Evolutionary conservation across 768 basidiomycete genomes (phyloP), one percentile per base, ranked within the genome.

Genomic region (Tricholoma hemisulphureum): DNA sequence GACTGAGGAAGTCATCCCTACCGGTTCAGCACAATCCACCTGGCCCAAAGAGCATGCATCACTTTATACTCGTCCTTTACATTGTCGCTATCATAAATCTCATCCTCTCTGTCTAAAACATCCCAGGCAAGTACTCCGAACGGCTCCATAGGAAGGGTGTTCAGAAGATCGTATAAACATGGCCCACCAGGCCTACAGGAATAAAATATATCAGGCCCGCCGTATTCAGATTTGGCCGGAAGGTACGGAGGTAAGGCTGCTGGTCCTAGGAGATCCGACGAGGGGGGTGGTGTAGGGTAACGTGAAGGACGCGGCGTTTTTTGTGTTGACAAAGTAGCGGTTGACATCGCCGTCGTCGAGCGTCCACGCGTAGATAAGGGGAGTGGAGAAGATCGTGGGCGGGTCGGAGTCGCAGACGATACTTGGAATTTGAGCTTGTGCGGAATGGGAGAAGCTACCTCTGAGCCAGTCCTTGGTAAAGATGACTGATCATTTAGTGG

Each of bases 31-130:
- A 85, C 69, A 3, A 91, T 88, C 89, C 89, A 92, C 52, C 91
- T 68, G 11, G 75, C 83, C 90, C 90, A 92, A 11, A 92, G 71
- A 5, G 89, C 88, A 55, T 84, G 82, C 76, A 93, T 87, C 6
- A 91, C 84, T 68, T 92, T 93, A 57, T 88, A 83, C 60, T 91
- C 88, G 56, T 90, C 89, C 37, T 76, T 75, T 10, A 91, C 75
- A 63, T 91, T 85, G 58, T 89, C 86, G 45, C 80, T 73, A 59
- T 90, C 87, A 56, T 83, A 91, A 0, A 92, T 76, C 60, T 91
- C 89, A 50, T 91, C 91, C 64, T 92, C 89, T 37, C 82, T 73
- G 58, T 91, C 89, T 7, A 88, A 51, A 7, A 93, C 76, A 35
- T 80, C 75, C 90, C 90, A 92, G 2, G 80, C 78, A 41, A 88